These are phyloP conservation scores for Neurospora sp. DNA, from an alignment of 495 filamentous ascomycete species.

Conservation along the genomic window DNA sequence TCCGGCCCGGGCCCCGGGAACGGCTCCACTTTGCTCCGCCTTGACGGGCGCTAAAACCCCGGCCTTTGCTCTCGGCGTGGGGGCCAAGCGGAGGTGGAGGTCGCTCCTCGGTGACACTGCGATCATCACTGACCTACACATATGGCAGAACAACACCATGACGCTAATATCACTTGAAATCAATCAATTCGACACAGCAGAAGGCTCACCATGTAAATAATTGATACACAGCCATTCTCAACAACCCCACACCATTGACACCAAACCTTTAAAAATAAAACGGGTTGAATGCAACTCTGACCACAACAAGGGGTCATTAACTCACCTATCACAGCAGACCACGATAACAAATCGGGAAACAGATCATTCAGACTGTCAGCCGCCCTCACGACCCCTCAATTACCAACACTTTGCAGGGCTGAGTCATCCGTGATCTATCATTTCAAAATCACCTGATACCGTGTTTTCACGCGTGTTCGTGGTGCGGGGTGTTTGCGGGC, in stretches of 20 bases:
- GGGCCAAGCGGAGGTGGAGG: neutral
- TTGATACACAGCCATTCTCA: neutral
- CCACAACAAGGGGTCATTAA: neutral
- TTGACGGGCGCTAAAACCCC: neutral
- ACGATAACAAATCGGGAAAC: neutral
- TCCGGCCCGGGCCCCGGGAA: neutral
- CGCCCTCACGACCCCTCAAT: neutral
- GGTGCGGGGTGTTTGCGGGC: slow-evolving; percentile 4
- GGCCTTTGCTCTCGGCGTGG: neutral
- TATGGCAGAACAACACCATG: neutral
- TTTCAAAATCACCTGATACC: slow-evolving; percentile 10
- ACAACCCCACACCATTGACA: neutral
- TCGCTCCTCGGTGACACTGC: neutral
- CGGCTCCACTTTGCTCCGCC: neutral
- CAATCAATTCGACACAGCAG: neutral
- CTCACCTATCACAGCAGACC: neutral
- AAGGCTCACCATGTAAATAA: no score
- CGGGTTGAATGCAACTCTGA: neutral
- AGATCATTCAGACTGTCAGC: neutral
- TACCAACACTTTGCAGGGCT: neutral
- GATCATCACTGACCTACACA: neutral
- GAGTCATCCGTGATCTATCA: neutral
- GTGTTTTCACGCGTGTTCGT: neutral
- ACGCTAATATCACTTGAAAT: no score
- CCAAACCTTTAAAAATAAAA: neutral